Evolutionary conservation across 2,329 filamentous ascomycete species (phyloP), one percentile per base, ranked within the genome.

Genomic region (Botryotinia convoluta): DNA sequence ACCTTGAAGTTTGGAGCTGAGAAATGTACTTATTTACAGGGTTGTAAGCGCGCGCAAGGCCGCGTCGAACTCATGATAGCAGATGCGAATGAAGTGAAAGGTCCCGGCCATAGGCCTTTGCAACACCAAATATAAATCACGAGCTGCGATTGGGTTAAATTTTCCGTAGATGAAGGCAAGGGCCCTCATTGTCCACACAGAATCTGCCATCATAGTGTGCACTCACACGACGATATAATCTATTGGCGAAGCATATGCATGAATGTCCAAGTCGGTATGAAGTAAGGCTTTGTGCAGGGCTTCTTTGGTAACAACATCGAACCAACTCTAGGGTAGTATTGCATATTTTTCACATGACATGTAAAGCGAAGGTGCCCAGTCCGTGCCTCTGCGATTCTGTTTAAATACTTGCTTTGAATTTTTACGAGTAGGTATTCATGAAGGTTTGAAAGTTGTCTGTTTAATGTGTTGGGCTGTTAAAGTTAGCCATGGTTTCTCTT

Each of bases 401-500:
- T 63, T 29, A 44, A 62, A 26, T n/a, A 16, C 26, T n/a, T 62
- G 26, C 26, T 42, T 26, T 61, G 5, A 22, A 4, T 32, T 20
- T 29, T 22, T n/a, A n/a, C n/a, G 6, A 63, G 39, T 22, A 35
- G 16, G 22, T 18, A 3, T 39, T 39, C 8, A 39, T 37, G 22
- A 67, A n/a, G 8, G 22, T n/a, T 7, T 67, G 44, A n/a, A 20
- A n/a, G 12, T n/a, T 37, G 16, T 32, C 16, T 54, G 35, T 39
- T 48, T 39, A 18, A 32, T 72, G 32, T 69, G 63, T 42, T 20
- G 45, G 39, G 63, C 35, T 69, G 45, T 72, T 3, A 37, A 44
- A 39, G 65, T 48, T 54, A 65, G 69, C 51, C 44, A 74, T 74
- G 73, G 54, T 45, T 68, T 72, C 73, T 72, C 60, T 72, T 68